Evolutionary conservation across 2,329 filamentous ascomycete genomes (phyloP).

Genomic region (Cyphellophora europaea): DNA sequence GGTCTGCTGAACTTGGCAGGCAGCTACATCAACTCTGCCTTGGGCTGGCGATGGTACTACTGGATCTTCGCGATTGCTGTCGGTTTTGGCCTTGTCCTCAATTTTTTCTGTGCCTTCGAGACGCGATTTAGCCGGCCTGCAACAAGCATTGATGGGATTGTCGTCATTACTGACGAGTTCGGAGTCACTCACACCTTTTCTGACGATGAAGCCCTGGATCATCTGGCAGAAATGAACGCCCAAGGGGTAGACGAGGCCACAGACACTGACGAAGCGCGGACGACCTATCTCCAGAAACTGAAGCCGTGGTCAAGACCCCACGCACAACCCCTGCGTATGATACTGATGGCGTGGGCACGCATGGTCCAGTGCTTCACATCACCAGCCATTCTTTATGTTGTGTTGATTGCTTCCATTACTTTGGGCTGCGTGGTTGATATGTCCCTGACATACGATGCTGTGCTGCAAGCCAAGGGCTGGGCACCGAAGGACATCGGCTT

Average conservation of each 20-base stretch:
- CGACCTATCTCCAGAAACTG: too few species aligned
- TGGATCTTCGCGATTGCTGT: constrained; percentile 25
- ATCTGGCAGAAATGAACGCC: too few species aligned
- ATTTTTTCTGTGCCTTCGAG: constrained; percentile 27
- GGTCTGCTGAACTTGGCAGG: too few species aligned
- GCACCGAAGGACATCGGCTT: too few species aligned
- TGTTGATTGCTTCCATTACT: constrained; percentile 3
- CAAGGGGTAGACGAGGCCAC: too few species aligned
- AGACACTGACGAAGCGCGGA: too few species aligned
- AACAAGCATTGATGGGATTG: constrained; percentile 4
- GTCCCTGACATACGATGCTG: too few species aligned
- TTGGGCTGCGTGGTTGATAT: constrained; percentile 2
- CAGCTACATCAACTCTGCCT: constrained; percentile 23
- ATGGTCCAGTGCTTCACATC: constrained; percentile 2
- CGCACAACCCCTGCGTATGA: too few species aligned
- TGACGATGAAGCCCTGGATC: too few species aligned
- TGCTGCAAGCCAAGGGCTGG: too few species aligned
- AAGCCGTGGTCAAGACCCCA: too few species aligned
- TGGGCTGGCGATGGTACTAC: constrained; percentile 31
- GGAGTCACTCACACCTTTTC: constrained; percentile 1
- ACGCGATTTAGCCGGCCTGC: constrained; percentile 21
- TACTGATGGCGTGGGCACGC: not conserved
- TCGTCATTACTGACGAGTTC: not conserved
- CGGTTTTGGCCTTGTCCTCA: constrained; percentile 22
- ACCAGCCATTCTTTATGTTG: constrained; percentile 3